Evolutionary conservation across 1,284 basidiomycete species (phyloP), one percentile per base, ranked within the genome.

Genomic region (Kalmanozyma brasiliensis): DNA sequence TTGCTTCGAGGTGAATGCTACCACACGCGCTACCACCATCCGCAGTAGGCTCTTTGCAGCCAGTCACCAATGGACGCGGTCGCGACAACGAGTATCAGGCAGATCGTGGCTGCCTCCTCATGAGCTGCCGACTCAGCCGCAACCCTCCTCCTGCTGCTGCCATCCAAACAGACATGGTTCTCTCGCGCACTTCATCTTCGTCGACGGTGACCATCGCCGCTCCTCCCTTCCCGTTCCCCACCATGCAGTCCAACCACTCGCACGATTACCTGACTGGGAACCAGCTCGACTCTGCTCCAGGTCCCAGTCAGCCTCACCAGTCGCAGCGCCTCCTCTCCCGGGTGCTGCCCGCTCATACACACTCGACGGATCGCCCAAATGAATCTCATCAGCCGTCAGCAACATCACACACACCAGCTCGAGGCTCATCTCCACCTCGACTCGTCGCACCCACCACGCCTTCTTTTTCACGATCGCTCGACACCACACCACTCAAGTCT

Each of bases 241-340:
- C 10, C n/a, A 56, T 62, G 59, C 32, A 47, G 8, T 41, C 41
- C n/a, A 20, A 37, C 8, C 33, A 37, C 23, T 52, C 60, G 3
- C 44, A 47, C 19, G 48, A 22, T 44, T 46, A 42, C 30, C 26
- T 19, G 13, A 33, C 29, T 20, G 48, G 32, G 26, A 19, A 33
- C 23, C 55, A 58, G 20, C 3, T 48, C 22, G 41, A 37, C 16
- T 24, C 20, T n/a, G 37, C 29, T 17, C 29, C 42, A 14, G 34
- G 35, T 2, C 51, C 36, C 7, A 51, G 42, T 17, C 55, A 44
- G 24, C 26, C 32, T 9, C 34, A 16, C 14, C 22, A 40, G 8
- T 64, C 62, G n/a, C 55, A 64, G 24, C 51, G 51, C 34, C 13
- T 52, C 11, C 55, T 58, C 30, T 65, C 62, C 10, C 49, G 47